Base-by-base conservation (phyloP, 371 early-diverging fungal species). In the Nematocida sp. region DNA sequence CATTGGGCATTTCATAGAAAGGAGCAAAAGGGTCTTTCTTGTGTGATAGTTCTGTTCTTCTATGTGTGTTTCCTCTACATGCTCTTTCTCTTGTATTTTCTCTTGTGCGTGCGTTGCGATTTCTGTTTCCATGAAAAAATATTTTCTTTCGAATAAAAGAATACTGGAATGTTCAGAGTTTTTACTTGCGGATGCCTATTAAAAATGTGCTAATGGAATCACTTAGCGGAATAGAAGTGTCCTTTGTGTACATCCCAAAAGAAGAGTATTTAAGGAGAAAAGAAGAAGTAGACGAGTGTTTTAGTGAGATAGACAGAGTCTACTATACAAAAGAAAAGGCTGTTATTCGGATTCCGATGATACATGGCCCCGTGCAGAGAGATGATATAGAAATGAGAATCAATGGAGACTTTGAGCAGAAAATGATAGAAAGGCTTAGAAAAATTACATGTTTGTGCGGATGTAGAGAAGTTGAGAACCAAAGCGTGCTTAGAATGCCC, bases 401-500 rank as follows among this genome's bases (percentile, higher is more conserved):
- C 1, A 71, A 61, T 50, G 59, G 54, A 16, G 61, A 63, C 9
- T 36, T 71, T 13, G 75, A 71, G 26, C 60, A 63, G 36, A n/a
- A 28, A 4, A 71, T 71, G 75, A 36, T 16, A 30, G 2, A n/a
- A 16, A n/a, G 20, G 36, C 55, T 71, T 26, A 42, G 33, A 50
- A 36, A 5, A n/a, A 36, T 71, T 64, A 18, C 25, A 1, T 71
- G 75, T 25, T 2, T 5, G 50, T 71, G 75, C 47, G 60, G 63
- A 18, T 59, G 67, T 5, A 78, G 55, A 54, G 40, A 50, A 3
- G 50, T 81, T 3, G 26, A 56, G 7, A 63, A 65, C 47, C 23
- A 25, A 61, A 64, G 60, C 18, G 18, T 69, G 13, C 66, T 81
- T 42, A 28, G 42, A 26, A 50, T 82, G 26, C 84, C 84, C 25